Percentiles rank a stretch among this genome's conserved stretches.
These are phyloP conservation scores for Murraya koenigii DNA, from an alignment of 345 rosid genomes.

Conservation along the genomic window DNA sequence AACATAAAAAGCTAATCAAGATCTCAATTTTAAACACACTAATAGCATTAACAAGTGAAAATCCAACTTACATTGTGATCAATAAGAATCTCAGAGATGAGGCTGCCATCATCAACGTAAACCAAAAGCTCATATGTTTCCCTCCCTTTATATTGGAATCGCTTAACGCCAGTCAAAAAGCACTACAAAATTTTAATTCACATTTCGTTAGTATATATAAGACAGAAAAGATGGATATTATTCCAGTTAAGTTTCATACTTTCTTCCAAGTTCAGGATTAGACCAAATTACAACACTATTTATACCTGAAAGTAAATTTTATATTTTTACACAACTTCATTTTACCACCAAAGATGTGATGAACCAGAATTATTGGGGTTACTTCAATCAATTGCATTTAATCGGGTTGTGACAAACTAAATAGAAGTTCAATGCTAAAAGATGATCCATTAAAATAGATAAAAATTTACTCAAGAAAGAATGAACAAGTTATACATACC, in stretches of 20 bases:
- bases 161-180: slow-evolving; percentile 85
- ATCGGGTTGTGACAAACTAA: background rate
- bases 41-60: slow-evolving; percentile 4
- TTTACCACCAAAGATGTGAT: background rate
- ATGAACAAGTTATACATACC: slow-evolving; percentile 36
- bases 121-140: slow-evolving; percentile 63
- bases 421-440: background rate
- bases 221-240: background rate
- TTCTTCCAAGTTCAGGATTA: background rate
- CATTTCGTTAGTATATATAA: background rate
- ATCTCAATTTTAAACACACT: slow-evolving; percentile 10
- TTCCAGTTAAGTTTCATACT: background rate
- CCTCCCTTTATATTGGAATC: slow-evolving; percentile 64
- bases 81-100: slow-evolving; percentile 79
- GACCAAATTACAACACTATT: background rate
- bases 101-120: slow-evolving; percentile 91
- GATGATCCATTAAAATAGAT: background rate
- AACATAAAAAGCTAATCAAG: slow-evolving; percentile 16
- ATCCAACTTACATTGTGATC: slow-evolving; percentile 64
- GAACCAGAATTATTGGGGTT: no score
- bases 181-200: slow-evolving; percentile 47
- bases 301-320: background rate
- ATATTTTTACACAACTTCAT: background rate
- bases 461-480: slow-evolving; percentile 7
- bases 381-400: no score